These are phyloP conservation scores for Pichia kudriavzevii DNA, from an alignment of 1,139 yeast genomes.

Conservation along the genomic window DNA sequence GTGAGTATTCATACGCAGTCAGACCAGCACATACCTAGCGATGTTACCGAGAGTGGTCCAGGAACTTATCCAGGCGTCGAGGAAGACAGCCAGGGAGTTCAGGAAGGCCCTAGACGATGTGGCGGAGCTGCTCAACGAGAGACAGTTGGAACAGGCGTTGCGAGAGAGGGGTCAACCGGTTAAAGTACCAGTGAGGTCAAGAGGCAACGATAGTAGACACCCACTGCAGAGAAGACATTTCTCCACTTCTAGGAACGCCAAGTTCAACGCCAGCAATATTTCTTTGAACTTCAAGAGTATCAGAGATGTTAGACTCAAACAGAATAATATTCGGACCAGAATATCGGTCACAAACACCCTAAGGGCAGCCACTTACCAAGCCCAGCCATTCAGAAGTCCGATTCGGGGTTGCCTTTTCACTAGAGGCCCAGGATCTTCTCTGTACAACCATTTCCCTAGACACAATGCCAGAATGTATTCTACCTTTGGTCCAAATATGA, in stretches of 20 bases:
- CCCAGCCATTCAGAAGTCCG: conserved; percentile 22
- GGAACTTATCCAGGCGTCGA: conserved; percentile 29
- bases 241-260: conserved; percentile 13
- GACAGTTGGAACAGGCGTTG: conserved; percentile 22
- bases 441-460: conserved; percentile 24
- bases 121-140: conserved; percentile 26
- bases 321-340: conserved; percentile 1
- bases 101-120: conserved; percentile 32
- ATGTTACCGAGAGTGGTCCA: conserved; percentile 24
- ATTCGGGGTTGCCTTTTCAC: conserved; percentile 12
- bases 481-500: conserved; percentile 24
- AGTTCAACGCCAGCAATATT: too few relatives aligned
- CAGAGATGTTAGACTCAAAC: background rate
- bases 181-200: conserved; percentile 17
- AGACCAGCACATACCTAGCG: background rate
- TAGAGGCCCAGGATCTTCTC: background rate
- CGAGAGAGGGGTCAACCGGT: conserved; percentile 26
- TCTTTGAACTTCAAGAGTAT: conserved; percentile 7
- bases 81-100: conserved; percentile 31
- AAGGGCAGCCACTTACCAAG: conserved; percentile 15
- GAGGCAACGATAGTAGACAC: conserved; percentile 10
- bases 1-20: too few relatives aligned
- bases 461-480: conserved; percentile 28
- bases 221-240: conserved; percentile 19
- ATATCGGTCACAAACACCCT: conserved; percentile 9